Base-by-base conservation (phyloP, 371 early-diverging fungal species). In the Actinomucor elegans region DNA sequence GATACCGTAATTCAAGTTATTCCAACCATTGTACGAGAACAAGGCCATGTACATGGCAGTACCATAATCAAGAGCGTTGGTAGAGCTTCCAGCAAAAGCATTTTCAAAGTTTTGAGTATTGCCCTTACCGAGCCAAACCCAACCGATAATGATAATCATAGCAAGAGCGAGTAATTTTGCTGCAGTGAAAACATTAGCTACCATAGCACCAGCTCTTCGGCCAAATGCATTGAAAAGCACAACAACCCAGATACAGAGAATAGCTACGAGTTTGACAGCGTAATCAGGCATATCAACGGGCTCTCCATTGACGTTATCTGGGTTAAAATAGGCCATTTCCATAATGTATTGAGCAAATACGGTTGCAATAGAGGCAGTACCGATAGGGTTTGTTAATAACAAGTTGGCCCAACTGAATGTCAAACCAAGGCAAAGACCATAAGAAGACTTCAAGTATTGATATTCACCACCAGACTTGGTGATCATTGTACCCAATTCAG, bases 401-500 rank as follows among this genome's bases (percentile, higher is more conserved):
- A 69, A 42, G 32, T 69, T 69, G 14, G 65, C 52, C 56, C 69
- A 73, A 31, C 60, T 64, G 17, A 71, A 71, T 2, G 61, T 49
- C 6, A 73, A 34, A 43, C 63, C 67, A 17, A 66, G 35, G 27
- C 73, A 73, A 14, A 59, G 42, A 21, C 69, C 73, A 20, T 52
- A 64, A 14, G 73, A 36, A 14, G 55, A 27, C 42, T 61, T 64
- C 28, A 81, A 51, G 27, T 77, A 77, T 40, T 72, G 63, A 41
- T 77, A 69, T 68, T 77, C 77, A 41, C 77, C 77, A 28, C 77
- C 77, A 3, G 67, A 69, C 42, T 59, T 68, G 3, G 83, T 81
- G 21, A 85, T 75, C 69, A 78, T 64, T 15, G 85, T 71, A 24
- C 86, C 87, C n/a, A 87, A 67, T 58, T 87, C 87, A 12, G 85